Percentiles rank a stretch among this genome's conserved stretches.
phyloP scores from a whole-genome alignment of 1,284 basidiomycete species.

The Gymnopus androsaceus region DNA sequence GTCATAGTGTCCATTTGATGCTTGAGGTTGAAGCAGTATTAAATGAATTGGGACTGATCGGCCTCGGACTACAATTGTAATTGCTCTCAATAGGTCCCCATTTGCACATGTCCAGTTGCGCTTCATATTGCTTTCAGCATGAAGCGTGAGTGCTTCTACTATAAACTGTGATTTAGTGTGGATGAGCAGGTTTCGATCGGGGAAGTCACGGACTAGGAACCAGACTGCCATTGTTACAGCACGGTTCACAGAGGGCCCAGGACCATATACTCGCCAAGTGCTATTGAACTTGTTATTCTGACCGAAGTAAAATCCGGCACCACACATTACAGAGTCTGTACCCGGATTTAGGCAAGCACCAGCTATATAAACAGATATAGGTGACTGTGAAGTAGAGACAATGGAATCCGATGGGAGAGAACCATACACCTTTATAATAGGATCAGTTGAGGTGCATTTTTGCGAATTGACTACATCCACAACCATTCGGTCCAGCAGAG shows the following conservation, averaged over 20 bases:
- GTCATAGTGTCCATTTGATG: not conserved
- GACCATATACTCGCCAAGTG: not conserved
- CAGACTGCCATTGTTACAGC: not conserved
- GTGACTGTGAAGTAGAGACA: not conserved
- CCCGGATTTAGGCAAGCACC: not conserved
- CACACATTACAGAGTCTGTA: not conserved
- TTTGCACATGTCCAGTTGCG: not conserved
- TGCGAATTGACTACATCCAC: not conserved
- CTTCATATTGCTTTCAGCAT: not conserved
- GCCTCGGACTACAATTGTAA: not conserved
- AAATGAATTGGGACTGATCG: not conserved
- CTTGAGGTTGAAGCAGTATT: not conserved
- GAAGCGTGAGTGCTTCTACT: not conserved
- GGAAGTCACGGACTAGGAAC: not conserved
- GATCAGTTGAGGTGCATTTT: not conserved
- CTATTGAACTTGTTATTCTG: not conserved
- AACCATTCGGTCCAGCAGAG: not conserved
- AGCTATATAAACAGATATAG: not conserved
- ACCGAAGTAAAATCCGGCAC: not conserved
- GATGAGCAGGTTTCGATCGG: not conserved
- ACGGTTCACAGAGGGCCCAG: not conserved
- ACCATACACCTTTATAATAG: not conserved
- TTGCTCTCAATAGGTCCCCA: not conserved
- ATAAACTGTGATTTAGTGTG: not conserved
- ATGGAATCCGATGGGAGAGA: not conserved